Conservation (phyloP, 2,329 filamentous ascomycete genomes). For the Ceratocystis ficicola region DNA sequence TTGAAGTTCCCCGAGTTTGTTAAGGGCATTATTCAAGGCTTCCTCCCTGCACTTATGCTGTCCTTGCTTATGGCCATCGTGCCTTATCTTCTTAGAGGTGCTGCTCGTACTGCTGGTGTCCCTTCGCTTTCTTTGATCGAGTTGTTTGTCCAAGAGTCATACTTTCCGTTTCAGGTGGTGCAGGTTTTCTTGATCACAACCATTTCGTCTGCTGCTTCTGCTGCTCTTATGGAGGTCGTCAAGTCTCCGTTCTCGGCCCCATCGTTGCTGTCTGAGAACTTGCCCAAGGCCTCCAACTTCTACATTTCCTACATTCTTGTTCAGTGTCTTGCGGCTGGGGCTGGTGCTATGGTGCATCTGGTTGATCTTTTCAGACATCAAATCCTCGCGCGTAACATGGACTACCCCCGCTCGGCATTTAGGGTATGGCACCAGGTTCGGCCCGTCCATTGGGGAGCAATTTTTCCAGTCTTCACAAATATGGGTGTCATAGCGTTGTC, state of each 20-base stretch:
- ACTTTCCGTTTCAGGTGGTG: slow-evolving; percentile 68
- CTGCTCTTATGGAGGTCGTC: slow-evolving; percentile 51
- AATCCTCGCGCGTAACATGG: slow-evolving; percentile 59
- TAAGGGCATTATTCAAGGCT: slow-evolving; percentile 67
- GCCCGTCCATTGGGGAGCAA: slow-evolving; percentile 69
- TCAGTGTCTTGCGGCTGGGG: slow-evolving; percentile 71
- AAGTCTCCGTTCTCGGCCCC: slow-evolving; percentile 25
- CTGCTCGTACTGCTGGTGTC: slow-evolving; percentile 58
- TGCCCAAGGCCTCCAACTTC: slow-evolving; percentile 72
- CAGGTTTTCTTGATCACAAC: slow-evolving; percentile 80
- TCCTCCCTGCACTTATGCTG: slow-evolving; percentile 68
- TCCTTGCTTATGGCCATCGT: slow-evolving; percentile 74
- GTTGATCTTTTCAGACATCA: slow-evolving; percentile 46
- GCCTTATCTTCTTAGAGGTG: slow-evolving; percentile 62
- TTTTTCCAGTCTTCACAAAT: slow-evolving; percentile 70
- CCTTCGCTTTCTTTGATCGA: slow-evolving; percentile 62
- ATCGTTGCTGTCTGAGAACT: slow-evolving; percentile 49
- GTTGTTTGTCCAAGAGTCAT: slow-evolving; percentile 64
- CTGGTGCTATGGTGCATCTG: slow-evolving; percentile 59
- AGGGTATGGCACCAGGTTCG: slow-evolving; percentile 61
- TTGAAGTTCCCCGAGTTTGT: slow-evolving; percentile 54
- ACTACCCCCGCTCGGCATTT: slow-evolving; percentile 71
- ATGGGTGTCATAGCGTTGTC: slow-evolving; percentile 70
- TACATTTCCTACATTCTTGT: slow-evolving; percentile 90
- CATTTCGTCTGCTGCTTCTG: slow-evolving; percentile 58